phyloP scores from a whole-genome alignment of 345 rosid species.

The Crucihimalaya himalaica region DNA sequence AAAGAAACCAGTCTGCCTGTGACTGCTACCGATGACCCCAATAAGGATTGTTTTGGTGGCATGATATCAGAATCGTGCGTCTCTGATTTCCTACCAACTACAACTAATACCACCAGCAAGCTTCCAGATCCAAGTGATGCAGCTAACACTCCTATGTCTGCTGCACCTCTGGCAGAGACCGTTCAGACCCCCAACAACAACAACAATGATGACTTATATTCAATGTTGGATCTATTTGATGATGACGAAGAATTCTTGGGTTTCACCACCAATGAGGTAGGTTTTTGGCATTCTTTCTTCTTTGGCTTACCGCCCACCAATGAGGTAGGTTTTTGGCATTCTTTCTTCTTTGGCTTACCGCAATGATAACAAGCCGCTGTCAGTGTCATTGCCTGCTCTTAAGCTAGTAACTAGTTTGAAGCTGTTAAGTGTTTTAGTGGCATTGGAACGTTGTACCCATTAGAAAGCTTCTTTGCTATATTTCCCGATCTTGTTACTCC shows the following conservation, averaged over 20 bases:
- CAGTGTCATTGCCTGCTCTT: neutral
- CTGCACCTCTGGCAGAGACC: slow-evolving; percentile 24
- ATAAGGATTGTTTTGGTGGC: slow-evolving; percentile 19
- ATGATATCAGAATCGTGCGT: slow-evolving; percentile 33
- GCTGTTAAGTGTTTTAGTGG: neutral
- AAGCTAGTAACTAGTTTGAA: neutral
- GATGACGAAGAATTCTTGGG: slow-evolving; percentile 25
- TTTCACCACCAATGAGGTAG: slow-evolving; percentile 34
- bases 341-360: neutral
- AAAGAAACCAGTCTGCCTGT: slow-evolving; percentile 23
- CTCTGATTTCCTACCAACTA: slow-evolving; percentile 14
- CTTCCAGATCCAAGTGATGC: slow-evolving; percentile 21
- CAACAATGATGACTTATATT: slow-evolving; percentile 26
- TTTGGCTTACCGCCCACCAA: neutral
- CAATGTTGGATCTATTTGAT: slow-evolving; percentile 38
- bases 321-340: slow-evolving; percentile 31
- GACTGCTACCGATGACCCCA: neutral
- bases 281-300: neutral
- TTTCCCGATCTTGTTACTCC: neutral
- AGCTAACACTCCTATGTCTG: slow-evolving; percentile 25
- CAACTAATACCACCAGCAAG: slow-evolving; percentile 3
- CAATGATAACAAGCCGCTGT: neutral
- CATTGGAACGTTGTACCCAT: neutral
- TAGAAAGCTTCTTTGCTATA: neutral
- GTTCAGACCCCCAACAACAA: slow-evolving; percentile 4